Evolutionary conservation across 2,329 filamentous ascomycete species (phyloP).

Genomic region (Fusarium armeniacum): DNA sequence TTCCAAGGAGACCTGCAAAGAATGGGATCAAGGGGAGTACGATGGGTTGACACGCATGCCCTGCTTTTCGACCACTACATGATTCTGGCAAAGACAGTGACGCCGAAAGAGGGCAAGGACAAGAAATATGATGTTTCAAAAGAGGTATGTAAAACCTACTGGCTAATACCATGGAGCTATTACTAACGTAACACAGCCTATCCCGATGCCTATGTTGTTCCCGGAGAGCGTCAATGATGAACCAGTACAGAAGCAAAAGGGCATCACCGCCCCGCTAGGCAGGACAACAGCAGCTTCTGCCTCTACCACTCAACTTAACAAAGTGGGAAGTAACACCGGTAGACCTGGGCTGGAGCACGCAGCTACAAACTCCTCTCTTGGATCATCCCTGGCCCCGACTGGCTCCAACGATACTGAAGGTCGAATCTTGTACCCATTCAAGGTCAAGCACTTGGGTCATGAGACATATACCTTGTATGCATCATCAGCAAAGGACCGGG

Average conservation of each 20-base stretch:
- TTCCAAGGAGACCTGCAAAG: constrained; percentile 90
- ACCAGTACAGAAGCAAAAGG: constrained; percentile 85
- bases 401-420: constrained; percentile 78
- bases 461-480: constrained; percentile 95
- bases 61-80: constrained; percentile 97
- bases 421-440: constrained; percentile 92
- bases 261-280: constrained; percentile 73
- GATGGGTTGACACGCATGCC: constrained; percentile 93
- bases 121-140: constrained; percentile 97
- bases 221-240: constrained; percentile 94
- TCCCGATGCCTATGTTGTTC: constrained; percentile 95
- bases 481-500: constrained; percentile 77
- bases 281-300: constrained; percentile 73
- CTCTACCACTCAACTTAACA: constrained; percentile 70
- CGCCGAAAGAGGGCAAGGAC: constrained; percentile 76
- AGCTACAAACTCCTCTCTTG: constrained; percentile 75
- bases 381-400: constrained; percentile 62
- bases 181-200: constrained; percentile 69
- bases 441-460: constrained; percentile 93
- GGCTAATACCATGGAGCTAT: background rate
- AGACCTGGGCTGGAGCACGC: constrained; percentile 76
- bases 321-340: constrained; percentile 66
- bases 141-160: constrained; percentile 69
- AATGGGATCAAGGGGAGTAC: constrained; percentile 88
- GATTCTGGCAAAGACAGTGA: constrained; percentile 86